Evolutionary conservation across 139 green algal genomes (phyloP).

Genomic region (Micromonas pusilla): DNA sequence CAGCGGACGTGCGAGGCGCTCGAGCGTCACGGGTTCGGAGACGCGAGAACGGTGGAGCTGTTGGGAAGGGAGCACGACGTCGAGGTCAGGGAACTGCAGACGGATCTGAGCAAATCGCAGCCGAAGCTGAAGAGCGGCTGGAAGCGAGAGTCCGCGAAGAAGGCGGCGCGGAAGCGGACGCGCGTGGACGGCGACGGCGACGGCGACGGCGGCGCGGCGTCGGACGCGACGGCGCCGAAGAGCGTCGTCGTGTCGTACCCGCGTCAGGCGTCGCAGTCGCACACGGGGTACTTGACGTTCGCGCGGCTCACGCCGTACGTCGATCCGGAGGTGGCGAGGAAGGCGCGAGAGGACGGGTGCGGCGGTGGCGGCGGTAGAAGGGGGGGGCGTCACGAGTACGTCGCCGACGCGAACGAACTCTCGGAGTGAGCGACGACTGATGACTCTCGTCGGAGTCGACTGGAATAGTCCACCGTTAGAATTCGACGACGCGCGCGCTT

Average conservation of each 20-base stretch:
- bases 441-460: neutral
- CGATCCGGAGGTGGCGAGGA: neutral
- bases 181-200: neutral
- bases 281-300: conserved; percentile 87
- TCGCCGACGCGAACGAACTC: neutral
- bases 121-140: neutral
- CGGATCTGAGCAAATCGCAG: neutral
- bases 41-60: conserved; percentile 21
- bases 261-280: conserved; percentile 51
- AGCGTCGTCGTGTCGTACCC: conserved; percentile 43
- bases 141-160: neutral
- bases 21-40: conserved; percentile 21
- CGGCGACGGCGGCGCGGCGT: neutral
- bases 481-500: neutral
- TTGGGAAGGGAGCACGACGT: conserved; percentile 25
- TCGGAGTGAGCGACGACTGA: neutral
- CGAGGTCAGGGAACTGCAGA: conserved; percentile 1
- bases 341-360: neutral
- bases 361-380: no score
- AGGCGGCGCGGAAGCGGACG: neutral
- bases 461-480: neutral
- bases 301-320: conserved; percentile 37
- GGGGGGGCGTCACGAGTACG: neutral
- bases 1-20: conserved; percentile 50
- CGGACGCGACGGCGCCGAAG: neutral